phyloP scores from a whole-genome alignment of 345 rosid genomes.

The Excoecaria agallocha region DNA sequence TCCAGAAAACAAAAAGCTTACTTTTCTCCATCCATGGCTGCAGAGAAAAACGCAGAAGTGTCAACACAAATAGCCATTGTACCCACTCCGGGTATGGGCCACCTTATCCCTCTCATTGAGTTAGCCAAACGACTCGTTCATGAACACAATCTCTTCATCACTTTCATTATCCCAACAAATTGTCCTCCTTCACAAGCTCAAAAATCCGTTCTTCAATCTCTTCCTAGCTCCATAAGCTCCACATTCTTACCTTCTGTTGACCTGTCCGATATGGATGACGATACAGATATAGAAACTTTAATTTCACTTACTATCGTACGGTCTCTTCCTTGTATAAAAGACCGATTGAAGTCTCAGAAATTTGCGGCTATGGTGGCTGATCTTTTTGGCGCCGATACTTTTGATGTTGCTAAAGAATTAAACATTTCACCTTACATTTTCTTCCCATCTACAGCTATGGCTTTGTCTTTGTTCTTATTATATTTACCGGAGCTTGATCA shows the following conservation, averaged over 20 bases:
- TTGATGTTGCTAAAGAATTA: constrained; percentile 35
- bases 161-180: constrained; percentile 27
- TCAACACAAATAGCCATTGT: constrained; percentile 23
- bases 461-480: constrained; percentile 25
- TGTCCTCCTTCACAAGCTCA: constrained; percentile 24
- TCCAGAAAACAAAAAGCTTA: neutral
- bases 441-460: constrained; percentile 30
- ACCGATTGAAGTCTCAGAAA: constrained; percentile 10
- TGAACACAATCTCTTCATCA: constrained; percentile 17
- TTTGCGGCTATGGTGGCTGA: constrained; percentile 29
- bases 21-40: neutral
- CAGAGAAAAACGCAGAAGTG: neutral
- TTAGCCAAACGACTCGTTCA: constrained; percentile 32
- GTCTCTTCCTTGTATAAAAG: constrained; percentile 25
- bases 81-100: constrained; percentile 41
- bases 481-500: constrained; percentile 28
- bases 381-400: constrained; percentile 32
- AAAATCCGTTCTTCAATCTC: constrained; percentile 27
- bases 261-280: constrained; percentile 20
- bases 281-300: constrained; percentile 8
- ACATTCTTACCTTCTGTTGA: constrained; percentile 31
- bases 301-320: constrained; percentile 25
- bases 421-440: constrained; percentile 28
- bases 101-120: constrained; percentile 39
- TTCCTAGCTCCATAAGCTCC: constrained; percentile 17